Conservation (phyloP, 1,284 basidiomycete genomes). For the Fomitopsis pinicola region DNA sequence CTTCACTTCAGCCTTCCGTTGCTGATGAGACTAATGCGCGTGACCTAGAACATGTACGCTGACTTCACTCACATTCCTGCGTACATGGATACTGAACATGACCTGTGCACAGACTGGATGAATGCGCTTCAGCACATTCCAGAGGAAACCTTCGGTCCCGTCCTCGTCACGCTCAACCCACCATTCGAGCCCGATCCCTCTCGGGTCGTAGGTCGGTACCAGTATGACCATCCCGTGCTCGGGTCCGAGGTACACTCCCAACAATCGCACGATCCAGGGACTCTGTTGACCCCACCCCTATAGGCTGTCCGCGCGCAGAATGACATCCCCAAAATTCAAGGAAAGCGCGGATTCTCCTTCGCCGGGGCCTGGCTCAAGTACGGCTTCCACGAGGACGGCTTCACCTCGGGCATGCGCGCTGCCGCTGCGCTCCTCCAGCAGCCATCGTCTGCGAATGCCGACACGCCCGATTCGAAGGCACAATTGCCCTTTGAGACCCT, state of each 20-base stretch:
- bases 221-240: conserved; percentile 70
- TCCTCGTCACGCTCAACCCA: conserved; percentile 79
- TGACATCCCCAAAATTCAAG: conserved; percentile 57
- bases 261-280: too few relatives aligned
- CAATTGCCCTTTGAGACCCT: conserved; percentile 28
- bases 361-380: conserved; percentile 81
- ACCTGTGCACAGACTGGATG: conserved; percentile 56
- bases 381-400: conserved; percentile 83
- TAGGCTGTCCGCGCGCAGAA: conserved; percentile 57
- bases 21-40: neutral
- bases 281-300: neutral
- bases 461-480: neutral
- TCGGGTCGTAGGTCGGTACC: conserved; percentile 48
- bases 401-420: conserved; percentile 56
- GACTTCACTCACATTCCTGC: neutral
- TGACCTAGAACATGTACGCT: neutral
- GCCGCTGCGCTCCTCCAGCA: conserved; percentile 21
- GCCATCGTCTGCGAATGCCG: neutral
- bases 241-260: conserved; percentile 36
- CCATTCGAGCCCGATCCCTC: conserved; percentile 55
- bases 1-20: neutral
- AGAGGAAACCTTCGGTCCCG: conserved; percentile 53
- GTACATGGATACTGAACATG: neutral
- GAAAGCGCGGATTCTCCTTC: conserved; percentile 60
- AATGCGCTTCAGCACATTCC: conserved; percentile 74